These are phyloP conservation scores for Mycosarcoma maydis DNA, from an alignment of 1,284 basidiomycete species.

Conservation along the genomic window DNA sequence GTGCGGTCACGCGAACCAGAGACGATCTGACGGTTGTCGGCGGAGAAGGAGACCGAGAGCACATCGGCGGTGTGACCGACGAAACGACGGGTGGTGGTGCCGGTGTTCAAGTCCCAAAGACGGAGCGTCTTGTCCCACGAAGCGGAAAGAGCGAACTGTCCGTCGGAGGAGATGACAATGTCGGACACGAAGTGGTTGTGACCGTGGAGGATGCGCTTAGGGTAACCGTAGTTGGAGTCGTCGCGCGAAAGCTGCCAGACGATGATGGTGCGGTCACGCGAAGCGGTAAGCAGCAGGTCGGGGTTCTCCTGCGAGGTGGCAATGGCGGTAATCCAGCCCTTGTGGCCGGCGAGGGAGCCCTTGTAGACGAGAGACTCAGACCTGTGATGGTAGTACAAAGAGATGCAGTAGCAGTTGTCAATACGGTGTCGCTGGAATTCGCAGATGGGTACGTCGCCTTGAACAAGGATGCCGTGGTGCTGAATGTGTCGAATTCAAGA, in stretches of 20 bases:
- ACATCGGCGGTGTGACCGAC: constrained; percentile 98
- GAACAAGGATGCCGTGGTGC: constrained; percentile 1
- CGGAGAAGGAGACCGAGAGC: constrained; percentile 73
- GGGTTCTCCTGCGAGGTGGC: constrained; percentile 96
- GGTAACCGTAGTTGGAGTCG: constrained; percentile 71
- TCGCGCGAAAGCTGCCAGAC: constrained; percentile 99
- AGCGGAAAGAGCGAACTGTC: constrained; percentile 98
- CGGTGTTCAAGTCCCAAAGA: constrained; percentile 78
- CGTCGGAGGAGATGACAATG: constrained; percentile 87
- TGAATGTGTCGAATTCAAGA: not conserved
- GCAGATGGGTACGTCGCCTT: not conserved
- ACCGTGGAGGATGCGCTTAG: constrained; percentile 93
- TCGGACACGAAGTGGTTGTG: constrained; percentile 99
- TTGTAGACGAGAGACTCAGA: constrained; percentile 65
- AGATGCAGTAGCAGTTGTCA: constrained; percentile 13
- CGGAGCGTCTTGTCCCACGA: constrained; percentile 99
- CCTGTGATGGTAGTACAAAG: constrained; percentile 20
- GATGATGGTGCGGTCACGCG: constrained; percentile 99
- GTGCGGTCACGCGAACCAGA: constrained; percentile 93
- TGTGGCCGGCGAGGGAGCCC: constrained; percentile 85
- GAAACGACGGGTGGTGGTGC: constrained; percentile 74
- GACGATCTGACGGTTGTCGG: constrained; percentile 81
- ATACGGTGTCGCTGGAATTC: not conserved
- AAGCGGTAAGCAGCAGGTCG: constrained; percentile 95
- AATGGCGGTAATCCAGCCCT: constrained; percentile 90